Evolutionary conservation across 2,329 filamentous ascomycete species (phyloP).

Genomic region (Epichloe festucae): DNA sequence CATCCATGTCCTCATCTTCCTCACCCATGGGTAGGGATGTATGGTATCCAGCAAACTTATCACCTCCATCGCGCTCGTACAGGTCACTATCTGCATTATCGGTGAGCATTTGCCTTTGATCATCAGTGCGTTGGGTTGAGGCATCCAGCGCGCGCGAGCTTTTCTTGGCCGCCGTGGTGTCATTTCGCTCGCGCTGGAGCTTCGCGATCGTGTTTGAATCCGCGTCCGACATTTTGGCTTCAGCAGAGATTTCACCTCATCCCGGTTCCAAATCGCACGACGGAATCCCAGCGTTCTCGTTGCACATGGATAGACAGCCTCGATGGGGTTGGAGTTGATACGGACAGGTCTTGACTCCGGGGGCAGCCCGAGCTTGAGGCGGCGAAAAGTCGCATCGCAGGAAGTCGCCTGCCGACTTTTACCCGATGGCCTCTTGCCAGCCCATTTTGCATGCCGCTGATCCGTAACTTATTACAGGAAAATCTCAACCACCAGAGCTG

Average conservation of each 20-base stretch:
- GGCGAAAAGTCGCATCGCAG: slow-evolving; percentile 18
- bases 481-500: not conserved
- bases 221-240: slow-evolving; percentile 54
- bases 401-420: slow-evolving; percentile 17
- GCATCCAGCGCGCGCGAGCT: slow-evolving; percentile 68
- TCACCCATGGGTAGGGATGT: slow-evolving; percentile 72
- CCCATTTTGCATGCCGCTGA: not conserved
- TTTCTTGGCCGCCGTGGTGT: slow-evolving; percentile 64
- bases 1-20: slow-evolving; percentile 67
- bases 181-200: slow-evolving; percentile 88
- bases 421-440: slow-evolving; percentile 12
- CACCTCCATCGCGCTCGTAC: slow-evolving; percentile 64
- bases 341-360: not conserved
- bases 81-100: slow-evolving; percentile 80
- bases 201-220: slow-evolving; percentile 80
- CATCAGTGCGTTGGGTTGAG: slow-evolving; percentile 70
- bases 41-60: slow-evolving; percentile 84
- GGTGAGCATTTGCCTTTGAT: slow-evolving; percentile 82
- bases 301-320: slow-evolving; percentile 22
- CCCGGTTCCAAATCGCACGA: slow-evolving; percentile 28
- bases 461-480: not conserved
- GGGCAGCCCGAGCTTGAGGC: slow-evolving; percentile 7
- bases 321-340: slow-evolving; percentile 11
- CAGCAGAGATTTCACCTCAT: slow-evolving; percentile 24
- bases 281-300: slow-evolving; percentile 20